Conservation (phyloP, 2,329 filamentous ascomycete species). For the Neophaeococcomyces mojaviensis region DNA sequence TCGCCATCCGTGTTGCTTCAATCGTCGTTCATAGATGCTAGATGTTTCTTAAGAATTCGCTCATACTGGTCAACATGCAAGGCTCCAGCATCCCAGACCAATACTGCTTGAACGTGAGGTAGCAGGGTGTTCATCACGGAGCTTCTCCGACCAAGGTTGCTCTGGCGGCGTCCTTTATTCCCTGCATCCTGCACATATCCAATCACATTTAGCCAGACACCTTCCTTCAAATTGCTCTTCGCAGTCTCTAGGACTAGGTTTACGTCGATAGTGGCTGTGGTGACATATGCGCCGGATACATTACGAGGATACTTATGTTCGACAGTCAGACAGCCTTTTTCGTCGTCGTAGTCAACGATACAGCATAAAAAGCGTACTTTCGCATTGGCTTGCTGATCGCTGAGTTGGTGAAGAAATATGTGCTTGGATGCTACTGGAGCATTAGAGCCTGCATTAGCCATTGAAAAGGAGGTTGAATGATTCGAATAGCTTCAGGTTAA, state of each 20-base stretch:
- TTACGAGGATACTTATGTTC: slow-evolving; percentile 56
- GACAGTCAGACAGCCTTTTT: slow-evolving; percentile 56
- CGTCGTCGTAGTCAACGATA: slow-evolving; percentile 51
- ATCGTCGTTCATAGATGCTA: neutral
- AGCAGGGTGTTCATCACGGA: neutral
- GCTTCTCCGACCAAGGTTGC: slow-evolving; percentile 7
- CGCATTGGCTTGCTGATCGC: slow-evolving; percentile 46
- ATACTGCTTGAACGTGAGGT: slow-evolving; percentile 58
- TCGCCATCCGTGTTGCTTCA: neutral
- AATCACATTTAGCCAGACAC: slow-evolving; percentile 84
- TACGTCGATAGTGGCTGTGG: slow-evolving; percentile 60
- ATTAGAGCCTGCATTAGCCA: slow-evolving; percentile 4
- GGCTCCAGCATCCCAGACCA: slow-evolving; percentile 70
- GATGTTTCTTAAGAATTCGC: slow-evolving; percentile 41
- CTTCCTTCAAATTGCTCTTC: slow-evolving; percentile 53
- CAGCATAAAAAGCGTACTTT: slow-evolving; percentile 92
- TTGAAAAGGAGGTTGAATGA: neutral
- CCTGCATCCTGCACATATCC: slow-evolving; percentile 54
- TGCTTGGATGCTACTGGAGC: slow-evolving; percentile 58
- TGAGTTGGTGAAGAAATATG: slow-evolving; percentile 58
- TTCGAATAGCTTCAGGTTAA: neutral
- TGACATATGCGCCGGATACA: slow-evolving; percentile 19
- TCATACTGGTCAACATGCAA: slow-evolving; percentile 68
- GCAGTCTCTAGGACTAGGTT: slow-evolving; percentile 61
- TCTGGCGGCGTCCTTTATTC: slow-evolving; percentile 24